Conservation (phyloP, 306 rosid genomes). For the Alnus rubra region DNA sequence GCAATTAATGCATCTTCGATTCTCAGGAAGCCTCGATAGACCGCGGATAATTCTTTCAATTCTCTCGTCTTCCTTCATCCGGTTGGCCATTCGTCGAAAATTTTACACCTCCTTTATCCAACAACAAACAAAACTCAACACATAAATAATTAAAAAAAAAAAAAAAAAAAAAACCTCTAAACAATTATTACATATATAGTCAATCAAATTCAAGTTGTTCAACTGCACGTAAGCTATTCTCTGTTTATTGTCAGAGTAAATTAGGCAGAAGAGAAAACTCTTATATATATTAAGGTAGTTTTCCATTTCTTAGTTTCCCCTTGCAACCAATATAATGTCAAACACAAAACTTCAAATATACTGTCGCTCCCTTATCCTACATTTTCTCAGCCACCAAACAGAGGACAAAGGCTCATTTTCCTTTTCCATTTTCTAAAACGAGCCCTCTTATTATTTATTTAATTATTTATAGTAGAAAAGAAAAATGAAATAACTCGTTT, state of each 20-base stretch:
- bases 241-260: not conserved
- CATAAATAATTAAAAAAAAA: no score
- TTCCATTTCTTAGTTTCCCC: not conserved
- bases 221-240: not conserved
- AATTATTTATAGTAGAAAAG: not conserved
- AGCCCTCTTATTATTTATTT: not conserved
- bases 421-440: not conserved
- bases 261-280: not conserved
- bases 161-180: not conserved
- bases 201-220: not conserved
- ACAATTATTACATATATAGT: not conserved
- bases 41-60: slow-evolving; percentile 62
- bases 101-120: slow-evolving; percentile 23
- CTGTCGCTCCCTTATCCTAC: not conserved
- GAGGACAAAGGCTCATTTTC: not conserved
- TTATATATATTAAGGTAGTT: not conserved
- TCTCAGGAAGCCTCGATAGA: slow-evolving; percentile 71
- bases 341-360: not conserved
- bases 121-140: slow-evolving; percentile 1
- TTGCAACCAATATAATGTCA: not conserved
- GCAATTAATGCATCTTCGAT: slow-evolving; percentile 89
- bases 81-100: slow-evolving; percentile 52
- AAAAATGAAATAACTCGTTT: not conserved
- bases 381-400: slow-evolving; percentile 5
- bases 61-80: slow-evolving; percentile 67